Evolutionary conservation across 768 basidiomycete genomes (phyloP), one percentile per base, ranked within the genome.

Genomic region (Pulveroboletus sp.): DNA sequence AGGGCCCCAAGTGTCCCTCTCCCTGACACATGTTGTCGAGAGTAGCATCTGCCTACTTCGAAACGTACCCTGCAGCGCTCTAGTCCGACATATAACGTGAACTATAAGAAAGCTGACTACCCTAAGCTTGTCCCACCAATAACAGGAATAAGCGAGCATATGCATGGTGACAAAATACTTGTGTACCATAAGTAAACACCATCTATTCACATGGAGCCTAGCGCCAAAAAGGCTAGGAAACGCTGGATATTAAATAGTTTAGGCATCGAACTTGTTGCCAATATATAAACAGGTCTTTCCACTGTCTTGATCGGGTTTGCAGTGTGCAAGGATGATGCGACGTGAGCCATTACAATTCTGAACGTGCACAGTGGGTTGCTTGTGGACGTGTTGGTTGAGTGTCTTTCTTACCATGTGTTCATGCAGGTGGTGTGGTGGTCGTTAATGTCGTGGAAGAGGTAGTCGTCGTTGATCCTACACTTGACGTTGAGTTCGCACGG

Each of bases 261-360:
- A 55, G 49, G 43, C 32, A 47, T 41, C 35, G 50, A 49, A 33
- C 46, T 50, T 52, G 60, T 39, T 46, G 56, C 21, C 47, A 50
- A 62, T 65, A 63, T 54, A 60, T 65, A 63, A 28, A 46, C 44
- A 43, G 49, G 17, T 30, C 43, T 53, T 60, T 65, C 55, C 57
- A 36, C n/a, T 47, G 42, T 53, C 51, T 53, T 44, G 56, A 46
- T 35, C 35, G 44, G 21, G 44, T 44, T 43, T 51, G 46, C 48
- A 45, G 40, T 42, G 18, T 59, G 55, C 50, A 10, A 51, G 32
- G 38, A 44, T 48, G 43, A 21, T 43, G 43, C 39, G 48, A 37
- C 39, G 33, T 43, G 57, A 37, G 27, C 47, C 45, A 28, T 43
- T 26, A 38, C 56, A 49, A 47, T 45, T 50, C 21, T 49, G 55